Evolutionary conservation across 2,329 filamentous ascomycete genomes (phyloP).

Genomic region (Cladosporium velox): DNA sequence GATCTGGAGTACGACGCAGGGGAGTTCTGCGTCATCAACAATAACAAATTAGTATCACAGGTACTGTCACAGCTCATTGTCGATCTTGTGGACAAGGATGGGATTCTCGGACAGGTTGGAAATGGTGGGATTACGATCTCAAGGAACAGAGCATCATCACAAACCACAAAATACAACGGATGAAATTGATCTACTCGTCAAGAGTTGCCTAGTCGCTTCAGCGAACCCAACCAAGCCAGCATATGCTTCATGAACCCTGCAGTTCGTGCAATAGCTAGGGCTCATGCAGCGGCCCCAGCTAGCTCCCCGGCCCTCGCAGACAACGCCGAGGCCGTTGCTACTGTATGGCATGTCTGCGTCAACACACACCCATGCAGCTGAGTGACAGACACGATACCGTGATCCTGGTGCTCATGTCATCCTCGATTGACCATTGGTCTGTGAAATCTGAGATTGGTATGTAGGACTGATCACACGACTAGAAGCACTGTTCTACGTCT

Average conservation of each 20-base stretch:
- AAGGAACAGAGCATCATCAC: not conserved
- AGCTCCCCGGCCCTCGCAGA: conserved; percentile 7
- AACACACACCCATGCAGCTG: not conserved
- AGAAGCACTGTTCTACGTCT: not conserved
- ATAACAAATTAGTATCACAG: not conserved
- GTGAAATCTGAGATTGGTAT: not conserved
- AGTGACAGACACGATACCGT: not conserved
- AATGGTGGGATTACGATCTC: not conserved
- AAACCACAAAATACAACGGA: not conserved
- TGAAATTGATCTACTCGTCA: not conserved
- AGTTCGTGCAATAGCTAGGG: not conserved
- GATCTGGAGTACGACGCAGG: not conserved
- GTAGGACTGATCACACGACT: not conserved
- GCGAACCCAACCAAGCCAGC: not conserved
- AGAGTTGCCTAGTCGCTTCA: not conserved
- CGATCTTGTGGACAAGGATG: not conserved
- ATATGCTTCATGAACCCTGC: not conserved
- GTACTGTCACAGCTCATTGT: not conserved
- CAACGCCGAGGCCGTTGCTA: not conserved
- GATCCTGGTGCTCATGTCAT: not conserved
- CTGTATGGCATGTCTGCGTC: not conserved
- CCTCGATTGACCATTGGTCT: not conserved
- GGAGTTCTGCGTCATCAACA: not conserved
- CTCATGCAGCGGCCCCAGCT: not conserved
- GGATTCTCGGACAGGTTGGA: not conserved